These are phyloP conservation scores for Aspergillus ostianus DNA, from an alignment of 495 filamentous ascomycete genomes.

Conservation along the genomic window DNA sequence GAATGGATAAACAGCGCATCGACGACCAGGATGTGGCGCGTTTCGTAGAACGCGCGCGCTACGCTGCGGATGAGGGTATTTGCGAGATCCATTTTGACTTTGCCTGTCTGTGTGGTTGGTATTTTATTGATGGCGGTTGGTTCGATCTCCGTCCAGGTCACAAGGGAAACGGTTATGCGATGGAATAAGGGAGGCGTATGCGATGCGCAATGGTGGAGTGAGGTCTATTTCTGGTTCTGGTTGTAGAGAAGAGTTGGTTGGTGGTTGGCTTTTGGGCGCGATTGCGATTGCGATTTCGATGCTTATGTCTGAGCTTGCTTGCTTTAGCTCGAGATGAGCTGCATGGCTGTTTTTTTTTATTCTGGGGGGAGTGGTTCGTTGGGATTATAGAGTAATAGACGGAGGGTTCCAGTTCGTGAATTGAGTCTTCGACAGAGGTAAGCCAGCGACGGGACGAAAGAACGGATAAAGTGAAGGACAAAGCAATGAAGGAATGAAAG, in stretches of 20 bases:
- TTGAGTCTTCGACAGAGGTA: too few relatives aligned
- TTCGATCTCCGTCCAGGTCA: too few relatives aligned
- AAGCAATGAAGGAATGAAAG: background rate
- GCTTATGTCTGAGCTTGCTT: background rate
- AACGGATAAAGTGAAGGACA: background rate
- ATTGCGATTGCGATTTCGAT: too few relatives aligned
- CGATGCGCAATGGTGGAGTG: background rate
- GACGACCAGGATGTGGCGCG: conserved; percentile 81
- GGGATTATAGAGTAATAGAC: background rate
- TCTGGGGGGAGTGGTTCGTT: background rate
- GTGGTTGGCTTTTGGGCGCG: too few relatives aligned
- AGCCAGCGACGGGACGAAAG: background rate
- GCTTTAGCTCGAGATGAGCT: background rate
- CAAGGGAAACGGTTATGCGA: too few relatives aligned
- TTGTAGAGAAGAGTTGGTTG: too few relatives aligned
- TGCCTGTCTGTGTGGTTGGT: background rate
- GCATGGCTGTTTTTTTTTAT: background rate
- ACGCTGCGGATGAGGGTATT: conserved; percentile 85
- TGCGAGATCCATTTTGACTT: conserved; percentile 70
- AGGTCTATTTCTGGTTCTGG: too few relatives aligned
- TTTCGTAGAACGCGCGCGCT: conserved; percentile 89
- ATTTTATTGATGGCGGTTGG: too few relatives aligned
- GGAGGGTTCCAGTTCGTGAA: too few relatives aligned
- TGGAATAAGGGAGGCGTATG: too few relatives aligned
- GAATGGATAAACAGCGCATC: conserved; percentile 93